Percentiles rank a stretch among this genome's conserved stretches.
Evolutionary conservation across 352 stramenopile species (phyloP).

Genomic region (Phytophthora meadii): DNA sequence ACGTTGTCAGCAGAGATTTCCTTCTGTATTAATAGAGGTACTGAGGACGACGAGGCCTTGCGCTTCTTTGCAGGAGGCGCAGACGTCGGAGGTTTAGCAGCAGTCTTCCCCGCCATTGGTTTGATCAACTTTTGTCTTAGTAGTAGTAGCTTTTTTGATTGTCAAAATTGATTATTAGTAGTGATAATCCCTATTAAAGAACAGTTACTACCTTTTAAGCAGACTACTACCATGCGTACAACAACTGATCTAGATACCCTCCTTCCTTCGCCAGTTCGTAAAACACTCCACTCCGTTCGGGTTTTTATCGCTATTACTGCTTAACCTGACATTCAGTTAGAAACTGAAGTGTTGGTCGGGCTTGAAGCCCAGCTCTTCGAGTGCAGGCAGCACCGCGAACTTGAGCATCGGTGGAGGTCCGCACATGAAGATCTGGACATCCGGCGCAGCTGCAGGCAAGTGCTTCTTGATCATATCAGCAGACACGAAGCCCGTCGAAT

Average conservation of each 20-base stretch:
- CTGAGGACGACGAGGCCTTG: conserved; percentile 48
- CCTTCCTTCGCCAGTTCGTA: too few relatives aligned
- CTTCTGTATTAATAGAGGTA: conserved; percentile 51
- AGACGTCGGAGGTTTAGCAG: conserved; percentile 12
- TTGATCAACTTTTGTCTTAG: neutral
- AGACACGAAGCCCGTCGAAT: conserved; percentile 95
- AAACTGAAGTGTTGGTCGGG: conserved; percentile 89
- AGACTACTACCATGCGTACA: too few relatives aligned
- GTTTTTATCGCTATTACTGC: too few relatives aligned
- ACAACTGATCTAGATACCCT: too few relatives aligned
- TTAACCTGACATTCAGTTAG: conserved; percentile 36
- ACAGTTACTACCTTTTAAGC: too few relatives aligned
- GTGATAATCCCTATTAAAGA: too few relatives aligned
- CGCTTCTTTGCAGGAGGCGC: conserved; percentile 60
- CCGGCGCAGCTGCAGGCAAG: conserved; percentile 78
- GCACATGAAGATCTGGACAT: conserved; percentile 96
- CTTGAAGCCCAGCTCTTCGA: conserved; percentile 95
- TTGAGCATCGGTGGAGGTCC: conserved; percentile 99
- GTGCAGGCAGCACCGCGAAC: conserved; percentile 96
- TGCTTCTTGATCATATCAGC: conserved; percentile 95
- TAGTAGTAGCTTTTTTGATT: neutral
- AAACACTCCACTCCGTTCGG: too few relatives aligned
- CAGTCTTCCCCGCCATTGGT: conserved; percentile 53
- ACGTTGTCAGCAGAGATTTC: conserved; percentile 58
- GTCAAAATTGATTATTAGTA: neutral